Conservation (phyloP, 208 protist species). For the Borovskyia barvae region DNA sequence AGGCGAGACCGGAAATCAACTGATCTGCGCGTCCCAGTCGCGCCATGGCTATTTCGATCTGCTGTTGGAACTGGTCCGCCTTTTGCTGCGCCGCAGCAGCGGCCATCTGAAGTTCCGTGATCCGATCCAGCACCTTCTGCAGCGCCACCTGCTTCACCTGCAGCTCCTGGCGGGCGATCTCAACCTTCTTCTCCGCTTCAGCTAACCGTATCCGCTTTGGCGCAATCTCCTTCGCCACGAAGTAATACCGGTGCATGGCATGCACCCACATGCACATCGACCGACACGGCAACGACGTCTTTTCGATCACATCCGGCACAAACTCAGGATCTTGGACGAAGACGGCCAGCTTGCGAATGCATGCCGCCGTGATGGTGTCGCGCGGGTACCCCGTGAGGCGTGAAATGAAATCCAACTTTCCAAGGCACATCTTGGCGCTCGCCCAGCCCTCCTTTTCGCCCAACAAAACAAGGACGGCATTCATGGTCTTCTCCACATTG, state of each 20-base stretch:
- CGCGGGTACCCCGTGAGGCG: constrained; percentile 86
- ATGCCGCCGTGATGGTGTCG: constrained; percentile 77
- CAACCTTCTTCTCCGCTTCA: constrained; percentile 81
- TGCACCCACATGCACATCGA: constrained; percentile 96
- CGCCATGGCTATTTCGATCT: constrained; percentile 83
- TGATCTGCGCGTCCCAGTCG: constrained; percentile 85
- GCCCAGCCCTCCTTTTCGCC: constrained; percentile 93
- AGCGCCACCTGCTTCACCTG: constrained; percentile 67
- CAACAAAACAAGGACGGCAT: constrained; percentile 93
- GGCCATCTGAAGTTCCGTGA: constrained; percentile 63
- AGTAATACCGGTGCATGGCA: constrained; percentile 94
- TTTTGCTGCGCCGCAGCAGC: constrained; percentile 76
- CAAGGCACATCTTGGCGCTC: constrained; percentile 83
- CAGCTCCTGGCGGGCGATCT: constrained; percentile 52
- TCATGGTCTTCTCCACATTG: constrained; percentile 91
- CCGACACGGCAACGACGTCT: constrained; percentile 91
- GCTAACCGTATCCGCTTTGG: constrained; percentile 80
- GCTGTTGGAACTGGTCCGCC: constrained; percentile 81
- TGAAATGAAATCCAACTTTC: constrained; percentile 88
- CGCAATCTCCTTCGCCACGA: constrained; percentile 88
- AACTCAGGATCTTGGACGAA: constrained; percentile 93
- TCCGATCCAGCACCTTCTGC: constrained; percentile 71
- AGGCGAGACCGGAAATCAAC: constrained; percentile 83
- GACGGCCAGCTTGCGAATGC: constrained; percentile 87
- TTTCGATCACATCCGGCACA: constrained; percentile 88